Evolutionary conservation across 2,329 filamentous ascomycete genomes (phyloP).

Genomic region (Aspergillus phoenicis): DNA sequence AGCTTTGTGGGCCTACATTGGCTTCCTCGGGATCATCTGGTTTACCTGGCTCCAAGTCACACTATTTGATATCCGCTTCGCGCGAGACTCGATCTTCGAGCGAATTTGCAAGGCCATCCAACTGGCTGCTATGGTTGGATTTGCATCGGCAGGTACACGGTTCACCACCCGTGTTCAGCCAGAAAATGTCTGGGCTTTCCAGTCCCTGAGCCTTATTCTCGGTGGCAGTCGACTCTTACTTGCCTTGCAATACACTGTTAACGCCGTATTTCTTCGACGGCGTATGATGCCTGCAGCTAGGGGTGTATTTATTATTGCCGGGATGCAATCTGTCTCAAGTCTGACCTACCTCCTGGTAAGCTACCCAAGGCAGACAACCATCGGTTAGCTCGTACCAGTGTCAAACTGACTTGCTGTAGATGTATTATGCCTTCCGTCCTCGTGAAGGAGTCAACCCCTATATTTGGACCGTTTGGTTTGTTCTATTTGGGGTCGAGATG

Average conservation of each 20-base stretch:
- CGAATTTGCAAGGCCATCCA: slow-evolving; percentile 61
- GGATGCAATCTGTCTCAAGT: slow-evolving; percentile 32
- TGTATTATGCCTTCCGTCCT: slow-evolving; percentile 38
- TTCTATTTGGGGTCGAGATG: slow-evolving; percentile 58
- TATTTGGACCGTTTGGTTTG: slow-evolving; percentile 58
- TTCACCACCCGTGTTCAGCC: slow-evolving; percentile 45
- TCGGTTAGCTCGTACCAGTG: neutral
- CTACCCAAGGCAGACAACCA: neutral
- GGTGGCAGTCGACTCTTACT: slow-evolving; percentile 58
- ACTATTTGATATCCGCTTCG: slow-evolving; percentile 68
- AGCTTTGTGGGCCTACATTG: slow-evolving; percentile 52
- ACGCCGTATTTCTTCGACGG: slow-evolving; percentile 30
- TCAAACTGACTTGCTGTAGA: slow-evolving; percentile 25
- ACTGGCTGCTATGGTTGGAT: slow-evolving; percentile 66
- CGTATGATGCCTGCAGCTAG: slow-evolving; percentile 31
- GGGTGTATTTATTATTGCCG: slow-evolving; percentile 33
- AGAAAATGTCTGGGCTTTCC: slow-evolving; percentile 49
- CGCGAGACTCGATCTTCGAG: slow-evolving; percentile 66
- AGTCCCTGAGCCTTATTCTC: slow-evolving; percentile 47
- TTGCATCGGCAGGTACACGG: slow-evolving; percentile 60
- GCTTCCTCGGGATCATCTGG: slow-evolving; percentile 64
- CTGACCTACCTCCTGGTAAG: slow-evolving; percentile 34
- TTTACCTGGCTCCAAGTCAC: slow-evolving; percentile 68
- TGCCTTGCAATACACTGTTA: slow-evolving; percentile 56
- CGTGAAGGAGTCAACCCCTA: slow-evolving; percentile 26